Conservation (phyloP, 2,329 filamentous ascomycete genomes). For the Cordyceps sp. region DNA sequence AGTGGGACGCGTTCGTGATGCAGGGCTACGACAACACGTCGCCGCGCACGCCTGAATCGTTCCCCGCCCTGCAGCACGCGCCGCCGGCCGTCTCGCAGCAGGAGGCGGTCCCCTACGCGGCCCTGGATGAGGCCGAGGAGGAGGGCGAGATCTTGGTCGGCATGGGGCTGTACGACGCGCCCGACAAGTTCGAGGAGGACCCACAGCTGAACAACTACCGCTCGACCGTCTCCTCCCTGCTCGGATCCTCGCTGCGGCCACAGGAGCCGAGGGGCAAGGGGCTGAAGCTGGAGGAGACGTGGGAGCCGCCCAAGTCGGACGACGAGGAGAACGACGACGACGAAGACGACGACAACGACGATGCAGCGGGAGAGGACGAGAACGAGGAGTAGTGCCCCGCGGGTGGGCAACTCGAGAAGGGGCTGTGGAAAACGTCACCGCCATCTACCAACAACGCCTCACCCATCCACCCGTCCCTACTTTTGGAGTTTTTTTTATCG, state of each 20-base stretch:
- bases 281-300: conserved; percentile 67
- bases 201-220: conserved; percentile 36
- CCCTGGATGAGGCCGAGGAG: conserved; percentile 34
- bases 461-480: no score
- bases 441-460: no score
- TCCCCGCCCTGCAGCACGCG: conserved; percentile 32
- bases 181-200: conserved; percentile 36
- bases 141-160: conserved; percentile 63
- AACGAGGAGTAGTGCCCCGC: no score
- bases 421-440: background rate
- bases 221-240: conserved; percentile 34
- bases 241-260: conserved; percentile 29
- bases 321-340: conserved; percentile 24
- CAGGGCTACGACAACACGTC: conserved; percentile 30
- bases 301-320: conserved; percentile 47
- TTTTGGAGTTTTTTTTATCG: no score
- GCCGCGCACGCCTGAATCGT: conserved; percentile 43
- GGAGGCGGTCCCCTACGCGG: conserved; percentile 25
- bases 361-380: conserved; percentile 16
- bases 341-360: conserved; percentile 21
- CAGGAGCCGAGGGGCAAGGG: conserved; percentile 47
- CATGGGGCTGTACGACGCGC: conserved; percentile 65
- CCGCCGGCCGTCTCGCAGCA: conserved; percentile 32
- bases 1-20: conserved; percentile 29
- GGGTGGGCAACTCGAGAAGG: background rate